These are phyloP conservation scores for Themeda triandra DNA, from an alignment of 176 grass and related monocot species.

Conservation along the genomic window DNA sequence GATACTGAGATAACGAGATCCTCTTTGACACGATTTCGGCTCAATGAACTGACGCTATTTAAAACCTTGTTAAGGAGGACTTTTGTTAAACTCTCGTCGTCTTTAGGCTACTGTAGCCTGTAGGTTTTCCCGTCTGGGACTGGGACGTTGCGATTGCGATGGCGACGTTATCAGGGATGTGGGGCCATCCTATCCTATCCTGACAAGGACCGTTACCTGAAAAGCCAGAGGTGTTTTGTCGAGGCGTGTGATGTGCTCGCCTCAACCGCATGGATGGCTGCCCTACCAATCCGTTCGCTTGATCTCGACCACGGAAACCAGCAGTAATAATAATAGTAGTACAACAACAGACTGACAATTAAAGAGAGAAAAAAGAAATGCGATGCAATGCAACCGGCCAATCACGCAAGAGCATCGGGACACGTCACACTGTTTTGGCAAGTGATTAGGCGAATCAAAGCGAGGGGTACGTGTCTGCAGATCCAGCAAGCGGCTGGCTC, in stretches of 20 bases:
- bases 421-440: neutral
- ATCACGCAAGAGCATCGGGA: neutral
- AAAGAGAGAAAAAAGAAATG: neutral
- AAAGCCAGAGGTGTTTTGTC: slow-evolving; percentile 27
- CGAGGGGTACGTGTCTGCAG: no score
- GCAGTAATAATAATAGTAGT: neutral
- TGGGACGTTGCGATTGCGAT: neutral
- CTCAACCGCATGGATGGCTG: no score
- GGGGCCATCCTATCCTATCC: neutral
- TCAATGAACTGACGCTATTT: neutral
- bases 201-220: slow-evolving; percentile 42
- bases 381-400: neutral
- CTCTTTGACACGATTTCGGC: neutral
- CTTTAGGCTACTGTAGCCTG: neutral
- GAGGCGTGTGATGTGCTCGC: slow-evolving; percentile 14
- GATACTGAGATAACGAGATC: no score
- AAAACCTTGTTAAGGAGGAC: neutral
- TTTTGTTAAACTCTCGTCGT: neutral
- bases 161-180: no score
- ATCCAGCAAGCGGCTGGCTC: no score
- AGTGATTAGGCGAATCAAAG: no score
- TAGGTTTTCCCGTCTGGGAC: neutral
- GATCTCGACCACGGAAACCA: neutral
- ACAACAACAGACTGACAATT: neutral
- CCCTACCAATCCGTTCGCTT: no score